phyloP scores from a whole-genome alignment of 768 basidiomycete genomes.

The Brasilioporus rufonigricans region DNA sequence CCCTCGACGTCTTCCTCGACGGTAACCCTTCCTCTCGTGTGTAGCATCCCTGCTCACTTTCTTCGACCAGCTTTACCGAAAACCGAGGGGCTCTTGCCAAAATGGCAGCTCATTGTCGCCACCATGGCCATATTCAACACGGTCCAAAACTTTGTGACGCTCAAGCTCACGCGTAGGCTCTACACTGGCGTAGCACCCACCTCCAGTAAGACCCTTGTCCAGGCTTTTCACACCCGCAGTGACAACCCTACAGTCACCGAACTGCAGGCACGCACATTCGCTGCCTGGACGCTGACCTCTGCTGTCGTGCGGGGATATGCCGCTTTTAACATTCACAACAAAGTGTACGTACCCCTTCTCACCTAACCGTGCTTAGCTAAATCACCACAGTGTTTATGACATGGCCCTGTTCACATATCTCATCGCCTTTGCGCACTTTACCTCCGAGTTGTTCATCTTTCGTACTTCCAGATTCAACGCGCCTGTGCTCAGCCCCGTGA shows the following conservation, averaged over 20 bases:
- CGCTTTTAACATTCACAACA: constrained; percentile 84
- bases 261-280: constrained; percentile 88
- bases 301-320: constrained; percentile 83
- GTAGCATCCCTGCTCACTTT: not conserved
- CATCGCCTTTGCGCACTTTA: constrained; percentile 88
- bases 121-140: constrained; percentile 82
- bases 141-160: constrained; percentile 75
- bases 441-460: constrained; percentile 82
- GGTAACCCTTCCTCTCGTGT: constrained; percentile 6
- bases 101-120: constrained; percentile 86
- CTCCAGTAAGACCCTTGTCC: constrained; percentile 31
- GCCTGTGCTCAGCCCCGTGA: constrained; percentile 67
- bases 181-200: constrained; percentile 52
- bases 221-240: not conserved
- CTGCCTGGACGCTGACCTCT: constrained; percentile 85
- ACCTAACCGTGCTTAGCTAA: constrained; percentile 4
- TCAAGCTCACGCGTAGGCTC: constrained; percentile 73
- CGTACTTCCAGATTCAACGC: constrained; percentile 61
- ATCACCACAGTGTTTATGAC: constrained; percentile 73
- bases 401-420: constrained; percentile 86
- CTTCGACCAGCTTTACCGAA: constrained; percentile 55
- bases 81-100: constrained; percentile 68
- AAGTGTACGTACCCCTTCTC: constrained; percentile 52
- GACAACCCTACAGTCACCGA: constrained; percentile 59
- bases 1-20: constrained; percentile 22